phyloP scores from a whole-genome alignment of 495 filamentous ascomycete genomes.

The Penicillium lagena region DNA sequence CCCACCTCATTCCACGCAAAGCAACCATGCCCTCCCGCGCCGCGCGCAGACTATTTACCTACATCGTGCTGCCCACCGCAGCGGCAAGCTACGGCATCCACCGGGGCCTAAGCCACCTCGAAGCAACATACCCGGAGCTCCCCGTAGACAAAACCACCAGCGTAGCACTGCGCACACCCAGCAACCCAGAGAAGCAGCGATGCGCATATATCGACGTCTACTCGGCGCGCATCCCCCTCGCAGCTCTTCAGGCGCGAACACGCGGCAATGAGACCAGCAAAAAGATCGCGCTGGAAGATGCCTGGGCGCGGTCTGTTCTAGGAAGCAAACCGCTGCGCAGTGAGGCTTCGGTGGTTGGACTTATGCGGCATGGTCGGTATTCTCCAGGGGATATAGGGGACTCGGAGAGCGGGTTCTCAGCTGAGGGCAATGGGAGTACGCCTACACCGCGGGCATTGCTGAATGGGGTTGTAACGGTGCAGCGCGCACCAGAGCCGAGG shows the following conservation, averaged over 20 bases:
- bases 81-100: slow-evolving; percentile 16
- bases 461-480: slow-evolving; percentile 14
- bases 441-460: slow-evolving; percentile 9
- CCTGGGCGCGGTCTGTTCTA: slow-evolving; percentile 24
- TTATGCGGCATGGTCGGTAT: slow-evolving; percentile 6
- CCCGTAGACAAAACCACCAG: slow-evolving; percentile 12
- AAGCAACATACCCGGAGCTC: slow-evolving; percentile 24
- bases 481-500: slow-evolving; percentile 3
- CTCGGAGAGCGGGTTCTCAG: slow-evolving; percentile 5
- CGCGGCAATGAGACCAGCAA: not conserved
- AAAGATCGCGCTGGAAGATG: slow-evolving; percentile 11
- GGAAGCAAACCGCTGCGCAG: slow-evolving; percentile 9
- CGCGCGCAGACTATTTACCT: slow-evolving; percentile 5
- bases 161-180: slow-evolving; percentile 9
- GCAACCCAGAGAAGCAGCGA: slow-evolving; percentile 10
- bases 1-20: not conserved
- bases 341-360: slow-evolving; percentile 16
- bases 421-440: not conserved
- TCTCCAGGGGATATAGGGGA: slow-evolving; percentile 15
- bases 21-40: slow-evolving; percentile 10
- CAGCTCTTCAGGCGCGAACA: slow-evolving; percentile 4
- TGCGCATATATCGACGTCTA: slow-evolving; percentile 28
- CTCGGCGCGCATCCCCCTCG: slow-evolving; percentile 18
- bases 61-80: slow-evolving; percentile 9
- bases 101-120: slow-evolving; percentile 17